Evolutionary conservation across 768 basidiomycete species (phyloP).

Genomic region (Cytidiella melzeri): DNA sequence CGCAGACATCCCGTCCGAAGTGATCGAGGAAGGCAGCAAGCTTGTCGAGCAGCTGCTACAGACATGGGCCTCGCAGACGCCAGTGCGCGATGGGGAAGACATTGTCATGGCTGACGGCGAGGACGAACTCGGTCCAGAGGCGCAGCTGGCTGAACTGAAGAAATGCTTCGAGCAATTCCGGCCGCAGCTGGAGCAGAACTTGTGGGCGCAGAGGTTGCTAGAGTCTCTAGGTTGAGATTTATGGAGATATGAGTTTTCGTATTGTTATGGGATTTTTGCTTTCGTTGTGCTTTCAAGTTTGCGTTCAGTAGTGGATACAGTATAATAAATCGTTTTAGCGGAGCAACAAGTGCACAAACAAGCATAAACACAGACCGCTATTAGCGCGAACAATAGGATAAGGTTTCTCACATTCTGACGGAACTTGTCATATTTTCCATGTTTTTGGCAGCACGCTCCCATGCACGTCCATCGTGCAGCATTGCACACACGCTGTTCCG

Average conservation of each 20-base stretch:
- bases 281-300: not conserved
- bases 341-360: too few species aligned
- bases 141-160: slow-evolving; percentile 43
- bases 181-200: slow-evolving; percentile 67
- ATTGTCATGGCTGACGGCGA: slow-evolving; percentile 47
- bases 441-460: too few species aligned
- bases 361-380: too few species aligned
- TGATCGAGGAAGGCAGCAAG: slow-evolving; percentile 72
- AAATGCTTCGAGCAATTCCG: slow-evolving; percentile 59
- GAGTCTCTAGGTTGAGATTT: slow-evolving; percentile 14
- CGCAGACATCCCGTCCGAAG: slow-evolving; percentile 46
- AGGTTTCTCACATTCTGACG: too few species aligned
- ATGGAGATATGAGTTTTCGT: not conserved
- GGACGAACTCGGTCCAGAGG: slow-evolving; percentile 31
- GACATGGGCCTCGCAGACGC: slow-evolving; percentile 47
- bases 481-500: too few species aligned
- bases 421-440: too few species aligned
- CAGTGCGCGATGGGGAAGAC: slow-evolving; percentile 34
- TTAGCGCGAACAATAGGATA: too few species aligned
- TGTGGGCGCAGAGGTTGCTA: slow-evolving; percentile 68
- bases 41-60: slow-evolving; percentile 76
- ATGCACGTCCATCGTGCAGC: too few species aligned
- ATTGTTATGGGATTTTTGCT: not conserved
- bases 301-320: too few species aligned
- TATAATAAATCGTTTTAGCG: too few species aligned